Percentiles rank a stretch among this genome's conserved stretches.
These are phyloP conservation scores for Sphaerostilbella broomeana DNA, from an alignment of 2,329 filamentous ascomycete genomes.

Conservation along the genomic window DNA sequence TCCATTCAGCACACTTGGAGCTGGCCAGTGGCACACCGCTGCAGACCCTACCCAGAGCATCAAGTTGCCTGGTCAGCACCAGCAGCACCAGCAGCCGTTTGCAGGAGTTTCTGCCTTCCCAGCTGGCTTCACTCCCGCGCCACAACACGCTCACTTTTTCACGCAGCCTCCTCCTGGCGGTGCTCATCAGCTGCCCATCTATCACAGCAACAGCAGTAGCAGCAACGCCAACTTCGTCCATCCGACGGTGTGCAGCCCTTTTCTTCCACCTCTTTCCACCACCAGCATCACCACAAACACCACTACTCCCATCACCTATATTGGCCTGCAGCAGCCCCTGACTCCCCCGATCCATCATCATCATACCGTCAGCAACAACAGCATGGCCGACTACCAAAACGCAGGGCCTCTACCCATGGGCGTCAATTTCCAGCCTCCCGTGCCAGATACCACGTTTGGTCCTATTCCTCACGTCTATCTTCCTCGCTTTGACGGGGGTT, in stretches of 20 bases:
- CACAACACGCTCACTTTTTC: slow-evolving; percentile 12
- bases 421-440: slow-evolving; percentile 51
- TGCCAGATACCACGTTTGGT: slow-evolving; percentile 51
- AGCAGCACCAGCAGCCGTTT: too few species aligned
- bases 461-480: slow-evolving; percentile 49
- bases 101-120: slow-evolving; percentile 13
- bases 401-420: slow-evolving; percentile 36
- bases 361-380: slow-evolving; percentile 17
- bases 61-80: slow-evolving; percentile 19
- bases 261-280: slow-evolving; percentile 1
- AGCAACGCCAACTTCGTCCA: slow-evolving; percentile 13
- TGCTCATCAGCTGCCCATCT: neutral
- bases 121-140: slow-evolving; percentile 5
- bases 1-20: slow-evolving; percentile 15
- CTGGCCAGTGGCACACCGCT: slow-evolving; percentile 28
- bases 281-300: slow-evolving; percentile 8
- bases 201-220: too few species aligned
- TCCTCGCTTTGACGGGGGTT: slow-evolving; percentile 43
- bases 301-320: slow-evolving; percentile 21
- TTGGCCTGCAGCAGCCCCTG: slow-evolving; percentile 17
- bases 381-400: slow-evolving; percentile 38
- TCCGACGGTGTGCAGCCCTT: slow-evolving; percentile 14
- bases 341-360: slow-evolving; percentile 12
- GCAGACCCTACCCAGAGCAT: slow-evolving; percentile 29
- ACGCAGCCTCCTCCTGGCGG: slow-evolving; percentile 4